Percentiles rank a stretch among this genome's conserved stretches.
Conservation (phyloP, 2,329 filamentous ascomycete species). For the Epicoccum sorghinum region DNA sequence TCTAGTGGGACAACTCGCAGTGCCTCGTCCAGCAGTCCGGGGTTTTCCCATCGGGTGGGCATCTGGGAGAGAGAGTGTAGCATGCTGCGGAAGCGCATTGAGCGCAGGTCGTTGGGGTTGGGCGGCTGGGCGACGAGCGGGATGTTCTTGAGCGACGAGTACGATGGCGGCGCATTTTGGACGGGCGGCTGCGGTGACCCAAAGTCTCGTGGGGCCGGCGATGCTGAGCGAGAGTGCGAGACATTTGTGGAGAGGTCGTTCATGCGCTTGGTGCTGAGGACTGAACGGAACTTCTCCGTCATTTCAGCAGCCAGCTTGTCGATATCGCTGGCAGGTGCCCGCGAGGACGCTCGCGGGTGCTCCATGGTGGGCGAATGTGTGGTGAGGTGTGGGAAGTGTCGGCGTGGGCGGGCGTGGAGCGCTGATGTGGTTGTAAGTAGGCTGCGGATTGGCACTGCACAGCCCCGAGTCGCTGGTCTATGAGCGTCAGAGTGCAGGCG, state of each 20-base stretch:
- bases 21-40: conserved; percentile 90
- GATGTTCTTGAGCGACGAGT: conserved; percentile 66
- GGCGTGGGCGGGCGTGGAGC: conserved; percentile 16
- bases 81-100: conserved; percentile 66
- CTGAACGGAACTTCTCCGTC: conserved; percentile 81
- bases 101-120: conserved; percentile 61
- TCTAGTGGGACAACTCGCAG: conserved; percentile 85
- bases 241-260: conserved; percentile 73
- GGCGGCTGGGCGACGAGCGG: conserved; percentile 79
- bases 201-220: conserved; percentile 60
- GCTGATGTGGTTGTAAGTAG: conserved; percentile 12
- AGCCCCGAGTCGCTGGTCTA: conserved; percentile 17
- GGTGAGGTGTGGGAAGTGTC: conserved; percentile 13
- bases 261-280: conserved; percentile 85
- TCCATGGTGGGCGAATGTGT: conserved; percentile 42
- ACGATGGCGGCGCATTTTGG: conserved; percentile 59
- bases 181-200: conserved; percentile 46
- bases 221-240: conserved; percentile 64
- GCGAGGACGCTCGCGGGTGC: conserved; percentile 38
- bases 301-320: conserved; percentile 70
- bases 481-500: conserved; percentile 18
- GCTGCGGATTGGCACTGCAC: conserved; percentile 17
- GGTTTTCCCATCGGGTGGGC: conserved; percentile 94
- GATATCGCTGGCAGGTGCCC: conserved; percentile 36
- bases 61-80: conserved; percentile 85